Evolutionary conservation across 352 stramenopile species (phyloP).

Genomic region (Phytophthora sp.): DNA sequence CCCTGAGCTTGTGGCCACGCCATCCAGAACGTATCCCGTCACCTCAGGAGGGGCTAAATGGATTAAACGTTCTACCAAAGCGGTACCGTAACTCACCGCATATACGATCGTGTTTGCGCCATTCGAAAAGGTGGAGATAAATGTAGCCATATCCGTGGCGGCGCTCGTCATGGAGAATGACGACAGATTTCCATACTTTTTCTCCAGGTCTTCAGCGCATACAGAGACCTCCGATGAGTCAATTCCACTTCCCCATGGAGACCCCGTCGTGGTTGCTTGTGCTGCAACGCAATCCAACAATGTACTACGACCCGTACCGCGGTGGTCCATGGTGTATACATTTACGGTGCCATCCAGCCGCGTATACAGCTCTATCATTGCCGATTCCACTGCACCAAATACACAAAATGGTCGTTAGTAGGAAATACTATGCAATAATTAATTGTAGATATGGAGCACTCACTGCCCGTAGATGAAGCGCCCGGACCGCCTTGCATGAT

Average conservation of each 20-base stretch:
- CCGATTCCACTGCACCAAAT: constrained; percentile 40
- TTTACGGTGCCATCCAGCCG: constrained; percentile 41
- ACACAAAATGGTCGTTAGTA: background rate
- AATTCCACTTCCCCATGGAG: constrained; percentile 31
- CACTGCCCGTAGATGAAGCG: constrained; percentile 43
- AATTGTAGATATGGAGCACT: background rate
- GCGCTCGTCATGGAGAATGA: constrained; percentile 57
- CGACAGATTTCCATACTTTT: constrained; percentile 45
- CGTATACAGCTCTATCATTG: constrained; percentile 39
- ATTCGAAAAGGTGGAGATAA: constrained; percentile 40
- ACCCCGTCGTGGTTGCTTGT: constrained; percentile 44
- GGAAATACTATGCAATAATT: background rate
- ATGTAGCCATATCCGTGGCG: constrained; percentile 37
- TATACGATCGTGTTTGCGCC: constrained; percentile 44
- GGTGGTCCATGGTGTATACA: constrained; percentile 63
- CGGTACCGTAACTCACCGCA: constrained; percentile 56
- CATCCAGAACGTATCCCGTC: constrained; percentile 58
- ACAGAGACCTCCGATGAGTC: constrained; percentile 31
- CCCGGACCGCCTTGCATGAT: constrained; percentile 48
- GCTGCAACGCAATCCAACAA: constrained; percentile 44
- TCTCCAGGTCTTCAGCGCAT: constrained; percentile 43
- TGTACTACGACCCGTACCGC: constrained; percentile 47
- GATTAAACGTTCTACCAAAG: constrained; percentile 53
- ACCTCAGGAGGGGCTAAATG: constrained; percentile 46
- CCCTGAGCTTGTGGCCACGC: constrained; percentile 46